Evolutionary conservation across 2,329 filamentous ascomycete species (phyloP), one percentile per base, ranked within the genome.

Genomic region (Clarireedia monteithiana): DNA sequence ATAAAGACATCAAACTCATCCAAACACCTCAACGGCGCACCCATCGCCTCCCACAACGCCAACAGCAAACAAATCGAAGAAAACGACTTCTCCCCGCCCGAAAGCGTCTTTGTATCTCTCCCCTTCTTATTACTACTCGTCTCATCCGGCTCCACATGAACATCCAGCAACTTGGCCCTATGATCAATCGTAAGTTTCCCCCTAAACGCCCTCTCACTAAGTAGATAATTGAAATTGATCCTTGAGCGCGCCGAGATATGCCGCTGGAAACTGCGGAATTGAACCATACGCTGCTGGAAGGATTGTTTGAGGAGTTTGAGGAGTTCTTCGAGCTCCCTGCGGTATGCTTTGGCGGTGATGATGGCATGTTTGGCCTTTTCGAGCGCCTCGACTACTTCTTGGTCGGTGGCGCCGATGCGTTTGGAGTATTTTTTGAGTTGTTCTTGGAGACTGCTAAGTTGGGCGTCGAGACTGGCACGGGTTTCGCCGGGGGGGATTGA

Each of bases 1-100:
- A 99, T 99, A 77, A 96, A 99, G 34, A 99, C 94, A 69, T 99
- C 94, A 68, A 97, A 99, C 72, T 99, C 94, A 72, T 99, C 94
- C 53, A 99, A 77, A 67, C 94, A 99, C 54, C 94, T 84, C 59
- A 99, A 86, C 0, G 91, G 92, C 17, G 91, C 95, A 10, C 94
- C 92, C 86, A 99, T 99, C 30, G 94, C 92, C 69, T 99, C 94
- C 94, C 94, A 99, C 17, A 99, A 86, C 2, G 91, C 84, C 34
- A 99, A 78, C 54, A 99, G 75, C 64, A 99, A 80, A 72, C 94
- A 99, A 58, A 97, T 95, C 4, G 92, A 96, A 3, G 91, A 95
- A 70, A 97, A 99, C 0, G 92, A 97, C 71, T 99, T 99, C 70
- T 99, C 94, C 30, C 94, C 94, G 53, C 94, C 94, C 7, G 91